phyloP scores from a whole-genome alignment of 257 asterid species.

The Solanum virginianum region DNA sequence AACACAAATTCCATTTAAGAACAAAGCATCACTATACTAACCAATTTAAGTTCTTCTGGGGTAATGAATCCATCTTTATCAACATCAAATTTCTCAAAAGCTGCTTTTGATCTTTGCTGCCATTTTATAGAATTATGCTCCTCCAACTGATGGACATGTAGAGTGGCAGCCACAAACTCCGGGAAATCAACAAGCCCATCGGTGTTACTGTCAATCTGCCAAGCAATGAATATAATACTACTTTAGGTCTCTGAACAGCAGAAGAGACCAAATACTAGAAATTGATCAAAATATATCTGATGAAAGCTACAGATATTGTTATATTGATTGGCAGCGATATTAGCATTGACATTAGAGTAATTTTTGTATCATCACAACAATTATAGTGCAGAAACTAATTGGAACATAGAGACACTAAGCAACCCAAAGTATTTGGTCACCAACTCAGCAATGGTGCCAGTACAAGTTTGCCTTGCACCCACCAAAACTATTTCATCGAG shows the following conservation, averaged over 20 bases:
- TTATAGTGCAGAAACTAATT: background rate
- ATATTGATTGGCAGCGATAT: background rate
- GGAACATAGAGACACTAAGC: background rate
- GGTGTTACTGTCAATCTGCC: conserved; percentile 76
- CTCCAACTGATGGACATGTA: conserved; percentile 72
- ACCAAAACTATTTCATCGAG: background rate
- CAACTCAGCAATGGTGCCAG: background rate
- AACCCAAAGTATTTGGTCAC: background rate
- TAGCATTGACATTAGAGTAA: background rate
- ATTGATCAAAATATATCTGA: background rate
- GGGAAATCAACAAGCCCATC: conserved; percentile 82
- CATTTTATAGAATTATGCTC: conserved; percentile 64
- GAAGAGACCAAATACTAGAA: background rate
- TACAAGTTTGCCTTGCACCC: background rate
- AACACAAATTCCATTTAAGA: background rate
- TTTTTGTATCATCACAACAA: background rate
- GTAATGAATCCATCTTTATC: conserved; percentile 73
- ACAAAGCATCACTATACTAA: conserved; percentile 8
- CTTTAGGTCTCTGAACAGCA: background rate
- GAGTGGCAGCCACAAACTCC: conserved; percentile 75
- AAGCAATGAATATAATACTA: background rate
- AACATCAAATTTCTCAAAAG: conserved; percentile 72
- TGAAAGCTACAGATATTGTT: background rate
- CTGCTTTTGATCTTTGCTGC: conserved; percentile 59
- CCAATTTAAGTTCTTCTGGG: conserved; percentile 70